Conservation (phyloP, 495 filamentous ascomycete genomes). For the Letharia lupina region DNA sequence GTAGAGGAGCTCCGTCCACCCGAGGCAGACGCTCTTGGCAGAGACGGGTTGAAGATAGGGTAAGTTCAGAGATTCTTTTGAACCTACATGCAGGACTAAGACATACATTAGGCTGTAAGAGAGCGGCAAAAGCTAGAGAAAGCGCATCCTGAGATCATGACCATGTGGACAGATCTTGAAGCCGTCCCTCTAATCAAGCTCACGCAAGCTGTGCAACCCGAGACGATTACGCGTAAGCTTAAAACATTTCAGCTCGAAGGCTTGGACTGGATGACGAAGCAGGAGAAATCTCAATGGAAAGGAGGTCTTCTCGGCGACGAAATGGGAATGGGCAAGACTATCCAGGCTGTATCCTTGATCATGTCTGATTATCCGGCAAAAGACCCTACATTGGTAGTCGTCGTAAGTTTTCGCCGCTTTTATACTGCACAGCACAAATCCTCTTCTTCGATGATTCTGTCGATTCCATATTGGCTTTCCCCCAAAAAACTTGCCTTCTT, state of each 20-base stretch:
- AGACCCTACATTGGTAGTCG: conserved; percentile 75
- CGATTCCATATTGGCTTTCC: neutral
- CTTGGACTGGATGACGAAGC: conserved; percentile 82
- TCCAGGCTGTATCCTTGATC: conserved; percentile 91
- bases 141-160: conserved; percentile 65
- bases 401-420: conserved; percentile 27
- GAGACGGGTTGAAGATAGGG: conserved; percentile 27
- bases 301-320: conserved; percentile 90
- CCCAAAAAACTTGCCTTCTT: neutral
- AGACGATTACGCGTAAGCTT: conserved; percentile 66
- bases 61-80: neutral
- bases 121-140: conserved; percentile 60
- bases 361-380: conserved; percentile 92
- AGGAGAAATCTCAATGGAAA: conserved; percentile 76
- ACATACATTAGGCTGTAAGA: conserved; percentile 25
- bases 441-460: neutral
- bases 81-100: neutral
- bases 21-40: conserved; percentile 22
- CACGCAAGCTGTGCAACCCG: conserved; percentile 63
- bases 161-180: conserved; percentile 76
- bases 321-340: conserved; percentile 98
- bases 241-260: conserved; percentile 93
- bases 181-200: conserved; percentile 56
- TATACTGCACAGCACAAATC: neutral
- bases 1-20: conserved; percentile 3